Base-by-base conservation (phyloP, 352 stramenopile genomes). In the Phytophthora brassicae region DNA sequence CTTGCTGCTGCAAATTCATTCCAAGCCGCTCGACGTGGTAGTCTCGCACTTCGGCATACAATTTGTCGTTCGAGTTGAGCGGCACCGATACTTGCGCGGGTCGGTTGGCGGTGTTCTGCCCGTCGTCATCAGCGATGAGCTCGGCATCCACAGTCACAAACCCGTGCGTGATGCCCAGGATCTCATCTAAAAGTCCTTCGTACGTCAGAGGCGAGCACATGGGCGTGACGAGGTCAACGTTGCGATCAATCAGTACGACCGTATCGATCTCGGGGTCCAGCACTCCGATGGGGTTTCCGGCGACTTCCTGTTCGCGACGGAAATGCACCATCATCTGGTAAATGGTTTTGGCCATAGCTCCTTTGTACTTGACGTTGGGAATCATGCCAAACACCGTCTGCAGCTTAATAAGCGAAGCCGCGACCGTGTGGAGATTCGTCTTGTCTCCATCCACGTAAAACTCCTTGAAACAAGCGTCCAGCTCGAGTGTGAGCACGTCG, bases 191-290 rank as follows among this genome's bases (percentile, higher is more conserved):
- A 17, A 99, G 70, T 7, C 96, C 96, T 80, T 99, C 97, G 66
- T 99, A 99, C 6, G 97, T 99, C 26, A 99, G 74, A 2, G 97
- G 95, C 24, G 94, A 98, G 24, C 97, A 89, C 81, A 99, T 95
- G 35, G 96, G 94, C 45, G 96, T 98, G 23, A 98, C 88, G 17
- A 98, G 78, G 69, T 99, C 97, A 2, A 98, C 89, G 28, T 89
- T 96, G 36, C 93, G 86, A 75, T 99, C 96, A 16, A 99, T 83
- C 2, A 99, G 67, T 39, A 99, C 85, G 43, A 98, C 74, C 26
- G 92, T 98, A 70, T 98, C 86, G 74, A 98, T 98, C 70, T 96
- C 88, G 0, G 88, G 81, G 67, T 91, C 84, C 33, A 92, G 44
- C 13, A 90, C 76, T 12, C 78, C 82, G 26, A 96, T 88, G 38